These are phyloP conservation scores for Apophysomyces variabilis DNA, from an alignment of 371 early-diverging fungal genomes.

Conservation along the genomic window DNA sequence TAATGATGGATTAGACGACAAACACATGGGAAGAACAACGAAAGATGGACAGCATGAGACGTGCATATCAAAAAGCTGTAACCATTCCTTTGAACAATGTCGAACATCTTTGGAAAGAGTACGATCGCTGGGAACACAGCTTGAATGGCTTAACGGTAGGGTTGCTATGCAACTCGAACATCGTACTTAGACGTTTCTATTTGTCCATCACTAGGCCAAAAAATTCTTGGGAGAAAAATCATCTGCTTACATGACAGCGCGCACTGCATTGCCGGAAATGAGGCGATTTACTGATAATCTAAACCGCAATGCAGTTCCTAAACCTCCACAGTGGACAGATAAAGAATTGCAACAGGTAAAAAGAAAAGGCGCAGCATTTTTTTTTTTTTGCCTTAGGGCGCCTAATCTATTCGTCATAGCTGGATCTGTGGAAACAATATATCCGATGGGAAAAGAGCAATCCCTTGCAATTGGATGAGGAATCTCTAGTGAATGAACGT, in stretches of 20 bases:
- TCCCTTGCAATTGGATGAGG: slow-evolving; percentile 81
- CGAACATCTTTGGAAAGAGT: slow-evolving; percentile 94
- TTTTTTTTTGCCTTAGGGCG: neutral
- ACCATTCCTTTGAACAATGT: slow-evolving; percentile 84
- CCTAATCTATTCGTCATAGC: slow-evolving; percentile 27
- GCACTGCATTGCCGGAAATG: slow-evolving; percentile 84
- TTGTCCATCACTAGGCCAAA: slow-evolving; percentile 66
- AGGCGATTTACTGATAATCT: slow-evolving; percentile 76
- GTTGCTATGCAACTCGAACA: neutral
- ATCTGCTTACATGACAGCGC: slow-evolving; percentile 91
- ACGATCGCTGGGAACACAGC: slow-evolving; percentile 91
- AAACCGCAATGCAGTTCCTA: slow-evolving; percentile 65
- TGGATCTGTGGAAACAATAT: slow-evolving; percentile 83
- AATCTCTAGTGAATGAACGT: slow-evolving; percentile 62
- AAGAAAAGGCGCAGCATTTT: neutral
- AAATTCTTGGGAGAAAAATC: slow-evolving; percentile 84
- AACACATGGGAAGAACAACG: slow-evolving; percentile 90
- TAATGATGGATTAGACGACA: slow-evolving; percentile 48
- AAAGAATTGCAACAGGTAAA: slow-evolving; percentile 71
- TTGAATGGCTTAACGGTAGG: slow-evolving; percentile 82
- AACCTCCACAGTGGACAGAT: slow-evolving; percentile 84
- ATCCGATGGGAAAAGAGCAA: slow-evolving; percentile 92
- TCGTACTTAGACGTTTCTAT: neutral
- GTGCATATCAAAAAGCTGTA: slow-evolving; percentile 86
- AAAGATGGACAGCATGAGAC: slow-evolving; percentile 86